These are phyloP conservation scores for Calonectria hongkongensis DNA, from an alignment of 2,329 filamentous ascomycete genomes.

Conservation along the genomic window DNA sequence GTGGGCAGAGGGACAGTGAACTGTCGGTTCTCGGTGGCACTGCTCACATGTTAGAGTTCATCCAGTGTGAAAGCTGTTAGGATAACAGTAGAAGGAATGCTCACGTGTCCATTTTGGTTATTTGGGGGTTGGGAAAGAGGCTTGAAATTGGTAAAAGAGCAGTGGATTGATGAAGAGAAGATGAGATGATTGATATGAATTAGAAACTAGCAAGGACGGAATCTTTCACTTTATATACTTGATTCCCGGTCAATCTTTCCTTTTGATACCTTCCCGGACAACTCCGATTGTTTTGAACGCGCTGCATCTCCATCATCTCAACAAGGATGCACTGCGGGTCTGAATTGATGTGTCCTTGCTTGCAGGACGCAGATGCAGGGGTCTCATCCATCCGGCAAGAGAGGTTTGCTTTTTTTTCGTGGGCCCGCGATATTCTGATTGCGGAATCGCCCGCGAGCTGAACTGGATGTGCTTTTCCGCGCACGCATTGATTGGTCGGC, in stretches of 20 bases:
- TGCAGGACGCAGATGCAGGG: neutral
- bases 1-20: constrained; percentile 5
- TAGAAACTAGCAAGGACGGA: neutral
- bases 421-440: neutral
- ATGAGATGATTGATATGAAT: neutral
- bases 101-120: constrained; percentile 4
- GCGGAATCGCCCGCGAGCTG: neutral
- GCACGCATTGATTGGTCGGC: neutral
- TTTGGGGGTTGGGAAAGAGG: neutral
- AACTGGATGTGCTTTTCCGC: neutral
- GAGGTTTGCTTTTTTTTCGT: neutral
- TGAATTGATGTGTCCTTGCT: neutral
- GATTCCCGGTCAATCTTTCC: neutral
- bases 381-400: neutral
- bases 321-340: constrained; percentile 7
- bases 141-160: neutral
- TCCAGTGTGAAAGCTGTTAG: neutral
- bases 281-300: neutral
- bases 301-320: constrained; percentile 1
- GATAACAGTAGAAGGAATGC: neutral
- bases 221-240: neutral
- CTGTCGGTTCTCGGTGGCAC: constrained; percentile 7
- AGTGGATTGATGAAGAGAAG: neutral
- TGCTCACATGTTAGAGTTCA: neutral
- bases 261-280: neutral